phyloP scores from a whole-genome alignment of 495 filamentous ascomycete genomes.

The Neurospora sp. region DNA sequence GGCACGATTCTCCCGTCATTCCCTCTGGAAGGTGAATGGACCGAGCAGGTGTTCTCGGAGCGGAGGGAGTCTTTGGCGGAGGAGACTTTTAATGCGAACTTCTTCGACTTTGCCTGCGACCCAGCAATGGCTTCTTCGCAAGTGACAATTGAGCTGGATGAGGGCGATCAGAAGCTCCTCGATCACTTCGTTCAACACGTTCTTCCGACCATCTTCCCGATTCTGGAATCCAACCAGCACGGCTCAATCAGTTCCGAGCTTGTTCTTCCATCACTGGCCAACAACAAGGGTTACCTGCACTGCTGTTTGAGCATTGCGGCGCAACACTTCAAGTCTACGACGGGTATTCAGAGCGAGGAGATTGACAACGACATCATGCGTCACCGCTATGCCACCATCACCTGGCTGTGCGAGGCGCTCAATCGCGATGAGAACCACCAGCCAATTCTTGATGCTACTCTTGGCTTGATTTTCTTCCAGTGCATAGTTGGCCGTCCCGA shows the following conservation, averaged over 20 bases:
- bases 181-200: constrained; percentile 91
- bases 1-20: constrained; percentile 55
- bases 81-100: constrained; percentile 59
- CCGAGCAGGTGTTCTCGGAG: constrained; percentile 62
- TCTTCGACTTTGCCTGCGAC: constrained; percentile 64
- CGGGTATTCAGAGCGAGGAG: constrained; percentile 53
- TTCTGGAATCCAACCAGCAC: constrained; percentile 79
- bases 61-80: constrained; percentile 52
- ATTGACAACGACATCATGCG: constrained; percentile 89
- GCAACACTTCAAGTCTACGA: constrained; percentile 82
- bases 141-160: constrained; percentile 74
- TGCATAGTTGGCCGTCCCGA: constrained; percentile 80
- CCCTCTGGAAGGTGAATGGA: constrained; percentile 60
- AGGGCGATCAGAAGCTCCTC: constrained; percentile 74
- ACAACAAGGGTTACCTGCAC: constrained; percentile 87
- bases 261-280: constrained; percentile 74
- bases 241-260: constrained; percentile 67
- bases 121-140: constrained; percentile 45
- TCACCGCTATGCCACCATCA: constrained; percentile 82
- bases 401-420: constrained; percentile 75
- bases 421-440: constrained; percentile 70
- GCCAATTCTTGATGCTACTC: constrained; percentile 83
- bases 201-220: constrained; percentile 78
- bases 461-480: constrained; percentile 97
- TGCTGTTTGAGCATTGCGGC: constrained; percentile 93